Conservation (phyloP, 2,329 filamentous ascomycete species). For the Chaetoscypha palmicola region DNA sequence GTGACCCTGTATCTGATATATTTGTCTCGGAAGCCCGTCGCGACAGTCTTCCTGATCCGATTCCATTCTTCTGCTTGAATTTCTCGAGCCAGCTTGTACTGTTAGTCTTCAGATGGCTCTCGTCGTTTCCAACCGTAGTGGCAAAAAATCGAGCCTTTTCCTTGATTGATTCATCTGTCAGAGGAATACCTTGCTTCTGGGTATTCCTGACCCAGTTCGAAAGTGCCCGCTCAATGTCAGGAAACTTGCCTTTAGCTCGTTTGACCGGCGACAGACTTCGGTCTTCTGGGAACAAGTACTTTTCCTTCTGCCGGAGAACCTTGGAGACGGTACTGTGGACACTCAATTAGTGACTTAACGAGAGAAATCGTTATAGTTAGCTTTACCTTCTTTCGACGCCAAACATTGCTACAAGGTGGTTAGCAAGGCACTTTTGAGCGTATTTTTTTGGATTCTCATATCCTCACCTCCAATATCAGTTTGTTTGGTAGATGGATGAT, state of each 20-base stretch:
- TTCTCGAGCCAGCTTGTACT: slow-evolving; percentile 83
- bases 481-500: slow-evolving; percentile 86
- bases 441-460: not conserved
- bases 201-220: slow-evolving; percentile 81
- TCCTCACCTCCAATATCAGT: slow-evolving; percentile 82
- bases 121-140: slow-evolving; percentile 61
- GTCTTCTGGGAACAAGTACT: slow-evolving; percentile 79
- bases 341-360: slow-evolving; percentile 25
- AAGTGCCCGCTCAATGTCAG: slow-evolving; percentile 87
- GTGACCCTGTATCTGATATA: slow-evolving; percentile 59
- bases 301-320: slow-evolving; percentile 88
- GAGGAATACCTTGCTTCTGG: slow-evolving; percentile 63
- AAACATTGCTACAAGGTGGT: slow-evolving; percentile 62
- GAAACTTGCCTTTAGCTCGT: slow-evolving; percentile 74
- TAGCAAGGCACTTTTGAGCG: slow-evolving; percentile 14
- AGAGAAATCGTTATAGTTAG: slow-evolving; percentile 1
- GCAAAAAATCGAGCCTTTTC: slow-evolving; percentile 81
- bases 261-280: slow-evolving; percentile 74
- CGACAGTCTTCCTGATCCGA: slow-evolving; percentile 37
- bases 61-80: slow-evolving; percentile 73
- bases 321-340: slow-evolving; percentile 87
- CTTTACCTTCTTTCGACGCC: slow-evolving; percentile 91
- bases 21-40: slow-evolving; percentile 60
- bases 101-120: slow-evolving; percentile 63
- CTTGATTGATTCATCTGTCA: slow-evolving; percentile 75